These are phyloP conservation scores for Pachyrhizus erosus DNA, from an alignment of 306 rosid species.

Conservation along the genomic window DNA sequence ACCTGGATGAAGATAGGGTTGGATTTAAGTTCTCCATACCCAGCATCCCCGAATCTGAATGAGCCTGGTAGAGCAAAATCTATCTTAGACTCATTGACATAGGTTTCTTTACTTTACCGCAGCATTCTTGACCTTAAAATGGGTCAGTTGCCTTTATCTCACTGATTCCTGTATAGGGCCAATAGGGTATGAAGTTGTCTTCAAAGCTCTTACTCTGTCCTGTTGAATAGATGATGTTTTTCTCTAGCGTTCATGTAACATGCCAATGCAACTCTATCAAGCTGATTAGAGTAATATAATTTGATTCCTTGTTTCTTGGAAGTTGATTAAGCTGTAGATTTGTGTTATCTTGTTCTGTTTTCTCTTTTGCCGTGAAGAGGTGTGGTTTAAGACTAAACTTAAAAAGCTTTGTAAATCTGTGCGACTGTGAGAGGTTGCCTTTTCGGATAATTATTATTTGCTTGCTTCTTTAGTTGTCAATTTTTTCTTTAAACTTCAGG, in stretches of 20 bases:
- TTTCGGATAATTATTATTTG: not conserved
- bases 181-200: not conserved
- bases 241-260: constrained; percentile 1
- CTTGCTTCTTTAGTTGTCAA: not conserved
- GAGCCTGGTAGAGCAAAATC: not conserved
- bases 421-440: not conserved
- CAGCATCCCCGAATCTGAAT: not conserved
- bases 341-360: not conserved
- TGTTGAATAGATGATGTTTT: not conserved
- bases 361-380: not conserved
- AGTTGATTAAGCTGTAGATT: not conserved
- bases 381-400: not conserved
- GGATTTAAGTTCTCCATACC: not conserved
- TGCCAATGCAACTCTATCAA: not conserved
- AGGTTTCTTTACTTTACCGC: not conserved
- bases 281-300: constrained; percentile 11
- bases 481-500: not conserved
- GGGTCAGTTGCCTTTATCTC: constrained; percentile 4
- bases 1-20: not conserved
- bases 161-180: not conserved
- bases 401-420: constrained; percentile 19
- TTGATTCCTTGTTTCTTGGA: not conserved
- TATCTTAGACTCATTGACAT: not conserved
- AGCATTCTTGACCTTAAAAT: constrained; percentile 8
- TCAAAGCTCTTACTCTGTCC: constrained; percentile 7